phyloP scores from a whole-genome alignment of 1,139 yeast genomes.

The Sugiyamaella xylanicola region DNA sequence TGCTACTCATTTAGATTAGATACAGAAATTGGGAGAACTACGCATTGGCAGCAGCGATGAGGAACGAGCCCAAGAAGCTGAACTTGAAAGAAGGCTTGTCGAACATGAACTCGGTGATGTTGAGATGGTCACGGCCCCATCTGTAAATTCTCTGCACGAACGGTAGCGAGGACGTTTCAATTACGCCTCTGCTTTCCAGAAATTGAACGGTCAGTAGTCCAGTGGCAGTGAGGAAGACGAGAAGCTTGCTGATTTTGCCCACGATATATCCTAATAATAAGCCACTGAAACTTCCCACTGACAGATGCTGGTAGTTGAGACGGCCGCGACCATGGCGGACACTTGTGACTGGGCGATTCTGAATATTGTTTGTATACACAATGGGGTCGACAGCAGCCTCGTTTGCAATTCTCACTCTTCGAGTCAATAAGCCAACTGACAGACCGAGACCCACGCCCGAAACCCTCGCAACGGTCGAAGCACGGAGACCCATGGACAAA shows the following conservation, averaged over 20 bases:
- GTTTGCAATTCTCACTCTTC: conserved; percentile 15
- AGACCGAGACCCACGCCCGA: conserved; percentile 18
- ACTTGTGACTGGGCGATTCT: not conserved
- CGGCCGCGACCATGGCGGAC: conserved; percentile 37
- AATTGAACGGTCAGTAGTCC: conserved; percentile 57
- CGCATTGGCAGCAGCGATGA: conserved; percentile 65
- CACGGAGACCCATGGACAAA: conserved; percentile 16
- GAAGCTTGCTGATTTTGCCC: conserved; percentile 64
- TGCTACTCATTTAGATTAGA: not conserved
- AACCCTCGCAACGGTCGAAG: conserved; percentile 4
- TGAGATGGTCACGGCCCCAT: conserved; percentile 52
- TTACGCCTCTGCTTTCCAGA: conserved; percentile 59
- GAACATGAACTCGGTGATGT: conserved; percentile 56
- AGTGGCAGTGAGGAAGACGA: conserved; percentile 56
- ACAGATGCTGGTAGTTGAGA: conserved; percentile 63
- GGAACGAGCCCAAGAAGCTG: conserved; percentile 58
- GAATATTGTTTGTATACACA: not conserved
- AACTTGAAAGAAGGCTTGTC: conserved; percentile 68
- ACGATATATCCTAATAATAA: conserved; percentile 61
- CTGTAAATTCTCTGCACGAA: conserved; percentile 49
- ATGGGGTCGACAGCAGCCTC: conserved; percentile 8
- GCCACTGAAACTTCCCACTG: conserved; percentile 70
- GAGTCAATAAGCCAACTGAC: conserved; percentile 3
- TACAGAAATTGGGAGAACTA: conserved; percentile 20
- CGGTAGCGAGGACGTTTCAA: conserved; percentile 49